Percentiles rank a stretch among this genome's conserved stretches.
These are phyloP conservation scores for Tulasnella sp. DNA, from an alignment of 768 basidiomycete genomes.

Conservation along the genomic window DNA sequence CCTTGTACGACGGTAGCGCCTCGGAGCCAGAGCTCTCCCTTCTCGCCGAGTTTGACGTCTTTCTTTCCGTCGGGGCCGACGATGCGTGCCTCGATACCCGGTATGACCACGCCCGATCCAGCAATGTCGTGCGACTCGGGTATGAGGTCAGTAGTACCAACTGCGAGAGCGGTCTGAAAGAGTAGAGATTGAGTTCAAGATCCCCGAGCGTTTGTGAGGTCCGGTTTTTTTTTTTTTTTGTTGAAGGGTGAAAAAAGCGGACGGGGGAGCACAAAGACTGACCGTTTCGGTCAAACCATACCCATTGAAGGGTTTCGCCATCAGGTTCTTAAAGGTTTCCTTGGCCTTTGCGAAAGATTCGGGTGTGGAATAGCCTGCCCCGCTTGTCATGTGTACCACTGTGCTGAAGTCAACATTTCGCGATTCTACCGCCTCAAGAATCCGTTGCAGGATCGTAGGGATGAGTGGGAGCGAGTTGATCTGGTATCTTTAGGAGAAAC, in stretches of 20 bases:
- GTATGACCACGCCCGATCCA: slow-evolving; percentile 42
- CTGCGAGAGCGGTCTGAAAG: neutral
- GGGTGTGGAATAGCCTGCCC: slow-evolving; percentile 58
- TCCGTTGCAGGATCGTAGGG: slow-evolving; percentile 54
- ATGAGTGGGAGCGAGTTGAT: slow-evolving; percentile 41
- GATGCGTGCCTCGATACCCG: slow-evolving; percentile 55
- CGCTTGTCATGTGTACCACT: slow-evolving; percentile 35
- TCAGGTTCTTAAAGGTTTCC: neutral
- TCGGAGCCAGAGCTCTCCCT: slow-evolving; percentile 54
- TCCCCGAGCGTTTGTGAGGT: slow-evolving; percentile 27
- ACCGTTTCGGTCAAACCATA: slow-evolving; percentile 66
- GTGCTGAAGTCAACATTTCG: slow-evolving; percentile 43
- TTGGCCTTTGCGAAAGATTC: slow-evolving; percentile 38
- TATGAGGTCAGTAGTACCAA: neutral
- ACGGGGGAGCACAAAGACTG: slow-evolving; percentile 23
- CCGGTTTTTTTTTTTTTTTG: neutral
- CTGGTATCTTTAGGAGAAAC: slow-evolving; percentile 36
- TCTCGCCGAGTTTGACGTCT: slow-evolving; percentile 43
- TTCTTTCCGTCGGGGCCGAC: slow-evolving; percentile 43
- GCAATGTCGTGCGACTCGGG: neutral
- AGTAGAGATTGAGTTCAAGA: neutral
- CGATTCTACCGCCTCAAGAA: slow-evolving; percentile 43
- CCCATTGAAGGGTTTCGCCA: slow-evolving; percentile 29
- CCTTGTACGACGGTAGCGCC: slow-evolving; percentile 49
- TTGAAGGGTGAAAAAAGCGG: neutral